A percentile compares a stretch with the other conserved stretches of the same genome.
Evolutionary conservation across 2,329 filamentous ascomycete species (phyloP).

Genomic region (Colletotrichum musicola): DNA sequence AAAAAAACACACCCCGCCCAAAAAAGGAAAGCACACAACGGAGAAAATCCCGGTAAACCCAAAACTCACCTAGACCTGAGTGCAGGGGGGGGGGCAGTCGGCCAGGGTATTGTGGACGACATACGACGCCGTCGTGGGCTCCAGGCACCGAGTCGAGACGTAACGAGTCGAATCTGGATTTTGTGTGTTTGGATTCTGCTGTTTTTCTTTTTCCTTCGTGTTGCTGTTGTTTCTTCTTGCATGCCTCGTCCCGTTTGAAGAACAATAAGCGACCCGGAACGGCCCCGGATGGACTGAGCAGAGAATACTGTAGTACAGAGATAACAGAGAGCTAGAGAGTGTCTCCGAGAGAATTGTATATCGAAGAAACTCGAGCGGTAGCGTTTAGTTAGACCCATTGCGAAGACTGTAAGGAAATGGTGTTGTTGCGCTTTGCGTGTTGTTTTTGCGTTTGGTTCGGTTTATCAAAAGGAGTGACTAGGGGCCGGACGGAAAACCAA

Average conservation of each 20-base stretch:
- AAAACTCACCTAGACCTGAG: slow-evolving; percentile 42
- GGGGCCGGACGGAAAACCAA: slow-evolving; percentile 16
- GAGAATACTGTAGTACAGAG: too few relatives aligned
- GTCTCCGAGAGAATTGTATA: neutral
- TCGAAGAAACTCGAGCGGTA: neutral
- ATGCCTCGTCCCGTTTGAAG: neutral
- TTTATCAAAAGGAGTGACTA: slow-evolving; percentile 28
- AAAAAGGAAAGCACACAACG: too few relatives aligned
- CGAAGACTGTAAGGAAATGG: slow-evolving; percentile 19
- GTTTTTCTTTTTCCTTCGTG: neutral
- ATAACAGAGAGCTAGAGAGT: slow-evolving; percentile 26
- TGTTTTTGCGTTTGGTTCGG: slow-evolving; percentile 1
- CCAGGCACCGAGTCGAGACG: slow-evolving; percentile 52
- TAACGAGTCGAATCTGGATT: slow-evolving; percentile 49
- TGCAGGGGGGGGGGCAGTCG: slow-evolving; percentile 62
- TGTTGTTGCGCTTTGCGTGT: slow-evolving; percentile 23
- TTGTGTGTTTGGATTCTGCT: slow-evolving; percentile 26
- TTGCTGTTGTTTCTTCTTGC: slow-evolving; percentile 35
- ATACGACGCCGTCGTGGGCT: slow-evolving; percentile 54
- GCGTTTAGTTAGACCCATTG: slow-evolving; percentile 30
- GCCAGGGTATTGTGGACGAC: slow-evolving; percentile 64
- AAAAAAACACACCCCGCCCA: too few relatives aligned
- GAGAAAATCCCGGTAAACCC: too few relatives aligned
- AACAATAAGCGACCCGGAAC: slow-evolving; percentile 19
- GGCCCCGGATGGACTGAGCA: too few relatives aligned